These are phyloP conservation scores for Solanum sitiens DNA, from an alignment of 257 asterid species.

Conservation along the genomic window DNA sequence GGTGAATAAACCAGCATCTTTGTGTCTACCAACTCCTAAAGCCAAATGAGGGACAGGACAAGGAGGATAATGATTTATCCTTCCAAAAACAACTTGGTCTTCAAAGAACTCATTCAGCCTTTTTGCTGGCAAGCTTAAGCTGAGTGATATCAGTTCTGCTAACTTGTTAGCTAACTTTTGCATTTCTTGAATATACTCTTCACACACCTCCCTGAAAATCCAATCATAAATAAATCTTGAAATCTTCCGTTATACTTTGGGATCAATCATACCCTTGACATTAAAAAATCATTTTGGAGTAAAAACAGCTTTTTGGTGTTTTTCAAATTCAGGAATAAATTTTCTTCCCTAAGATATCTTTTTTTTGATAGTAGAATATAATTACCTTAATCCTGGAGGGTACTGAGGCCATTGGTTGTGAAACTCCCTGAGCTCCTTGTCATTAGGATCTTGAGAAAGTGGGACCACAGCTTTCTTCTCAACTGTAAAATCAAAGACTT, in stretches of 20 bases:
- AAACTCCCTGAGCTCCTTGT: conserved; percentile 24
- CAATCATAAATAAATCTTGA: too few relatives aligned
- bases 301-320: too few relatives aligned
- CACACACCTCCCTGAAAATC: conserved; percentile 42
- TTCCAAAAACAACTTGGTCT: conserved; percentile 40
- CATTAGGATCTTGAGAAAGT: conserved; percentile 39
- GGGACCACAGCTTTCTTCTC: conserved; percentile 32
- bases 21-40: conserved; percentile 73
- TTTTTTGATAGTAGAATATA: too few relatives aligned
- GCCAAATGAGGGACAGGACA: conserved; percentile 68
- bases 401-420: conserved; percentile 39
- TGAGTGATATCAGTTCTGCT: conserved; percentile 40
- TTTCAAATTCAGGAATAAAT: too few relatives aligned
- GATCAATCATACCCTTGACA: background rate
- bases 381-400: conserved; percentile 41
- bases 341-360: too few relatives aligned
- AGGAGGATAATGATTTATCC: conserved; percentile 64
- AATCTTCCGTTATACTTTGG: background rate
- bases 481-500: conserved; percentile 50
- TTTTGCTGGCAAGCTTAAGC: conserved; percentile 40
- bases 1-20: conserved; percentile 53
- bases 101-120: conserved; percentile 39
- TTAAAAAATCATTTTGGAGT: background rate
- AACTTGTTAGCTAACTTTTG: conserved; percentile 36
- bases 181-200: conserved; percentile 42